phyloP scores from a whole-genome alignment of 2,329 filamentous ascomycete species.

The Neonectria neomacrospora region DNA sequence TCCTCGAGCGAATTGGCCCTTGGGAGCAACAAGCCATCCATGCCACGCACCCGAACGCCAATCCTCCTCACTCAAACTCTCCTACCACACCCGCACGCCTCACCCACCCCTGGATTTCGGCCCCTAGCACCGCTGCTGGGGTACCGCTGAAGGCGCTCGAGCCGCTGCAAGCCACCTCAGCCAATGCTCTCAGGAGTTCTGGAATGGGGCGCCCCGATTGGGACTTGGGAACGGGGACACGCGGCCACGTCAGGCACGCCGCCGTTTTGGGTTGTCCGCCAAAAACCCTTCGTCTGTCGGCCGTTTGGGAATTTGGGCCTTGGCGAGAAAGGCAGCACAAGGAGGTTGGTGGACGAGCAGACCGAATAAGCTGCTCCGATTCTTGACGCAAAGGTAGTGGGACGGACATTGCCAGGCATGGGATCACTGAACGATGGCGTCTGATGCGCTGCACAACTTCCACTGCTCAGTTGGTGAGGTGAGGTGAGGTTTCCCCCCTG shows the following conservation, averaged over 20 bases:
- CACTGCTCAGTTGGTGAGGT: background rate
- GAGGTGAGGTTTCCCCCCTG: background rate
- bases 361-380: conserved; percentile 8
- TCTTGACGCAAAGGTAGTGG: conserved; percentile 8
- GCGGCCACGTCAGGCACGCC: conserved; percentile 34
- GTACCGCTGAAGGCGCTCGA: conserved; percentile 37
- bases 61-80: conserved; percentile 21
- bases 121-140: conserved; percentile 26
- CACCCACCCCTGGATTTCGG: conserved; percentile 10
- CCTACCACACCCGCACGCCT: conserved; percentile 9
- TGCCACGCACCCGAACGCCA: conserved; percentile 8
- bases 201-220: conserved; percentile 45
- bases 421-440: background rate
- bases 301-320: conserved; percentile 16
- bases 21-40: conserved; percentile 1
- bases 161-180: conserved; percentile 40
- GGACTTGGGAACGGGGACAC: conserved; percentile 41
- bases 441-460: background rate
- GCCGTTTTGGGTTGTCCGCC: conserved; percentile 17
- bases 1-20: conserved; percentile 5
- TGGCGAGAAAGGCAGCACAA: background rate
- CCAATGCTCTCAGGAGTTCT: conserved; percentile 39
- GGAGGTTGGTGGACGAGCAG: conserved; percentile 1
- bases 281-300: conserved; percentile 12
- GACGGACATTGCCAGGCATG: background rate